Conservation (phyloP, 2,329 filamentous ascomycete species). For the Colletotrichum spaethianum region DNA sequence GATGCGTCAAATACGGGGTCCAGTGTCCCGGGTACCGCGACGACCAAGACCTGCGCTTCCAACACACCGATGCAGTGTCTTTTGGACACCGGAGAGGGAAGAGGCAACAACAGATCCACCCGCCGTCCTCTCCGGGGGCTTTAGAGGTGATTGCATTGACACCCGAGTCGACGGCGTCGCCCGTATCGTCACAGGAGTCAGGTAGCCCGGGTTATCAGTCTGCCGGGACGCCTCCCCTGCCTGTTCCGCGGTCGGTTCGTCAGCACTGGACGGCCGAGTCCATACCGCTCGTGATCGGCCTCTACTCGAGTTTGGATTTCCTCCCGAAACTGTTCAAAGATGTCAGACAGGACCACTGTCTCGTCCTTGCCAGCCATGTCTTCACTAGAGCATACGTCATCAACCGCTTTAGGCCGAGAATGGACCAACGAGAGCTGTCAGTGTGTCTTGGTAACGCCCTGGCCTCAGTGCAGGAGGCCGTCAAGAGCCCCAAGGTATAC, state of each 20-base stretch:
- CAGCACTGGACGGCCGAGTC: constrained; percentile 58
- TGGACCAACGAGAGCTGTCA: constrained; percentile 51
- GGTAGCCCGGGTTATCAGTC: not conserved
- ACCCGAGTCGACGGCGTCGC: constrained; percentile 11
- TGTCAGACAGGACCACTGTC: constrained; percentile 49
- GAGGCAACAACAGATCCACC: constrained; percentile 44
- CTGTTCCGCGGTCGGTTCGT: constrained; percentile 40
- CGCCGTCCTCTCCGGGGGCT: not conserved
- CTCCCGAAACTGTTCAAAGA: constrained; percentile 49
- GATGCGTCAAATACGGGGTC: constrained; percentile 58
- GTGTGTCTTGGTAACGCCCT: constrained; percentile 55
- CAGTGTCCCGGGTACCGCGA: constrained; percentile 57
- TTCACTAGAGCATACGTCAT: constrained; percentile 57
- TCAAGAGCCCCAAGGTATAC: constrained; percentile 48
- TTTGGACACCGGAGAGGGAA: constrained; percentile 48
- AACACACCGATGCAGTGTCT: constrained; percentile 49
- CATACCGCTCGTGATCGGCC: constrained; percentile 55
- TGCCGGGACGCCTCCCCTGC: not conserved
- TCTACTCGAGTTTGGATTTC: constrained; percentile 55
- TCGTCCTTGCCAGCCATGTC: constrained; percentile 57
- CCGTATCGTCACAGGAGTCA: constrained; percentile 14
- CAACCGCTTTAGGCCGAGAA: constrained; percentile 52
- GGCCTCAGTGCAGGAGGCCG: constrained; percentile 55
- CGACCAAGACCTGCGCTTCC: constrained; percentile 57
- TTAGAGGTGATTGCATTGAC: constrained; percentile 16